A percentile compares a stretch with the other conserved stretches of the same genome.
These are phyloP conservation scores for Suillus americanus DNA, from an alignment of 768 basidiomycete species.

Conservation along the genomic window DNA sequence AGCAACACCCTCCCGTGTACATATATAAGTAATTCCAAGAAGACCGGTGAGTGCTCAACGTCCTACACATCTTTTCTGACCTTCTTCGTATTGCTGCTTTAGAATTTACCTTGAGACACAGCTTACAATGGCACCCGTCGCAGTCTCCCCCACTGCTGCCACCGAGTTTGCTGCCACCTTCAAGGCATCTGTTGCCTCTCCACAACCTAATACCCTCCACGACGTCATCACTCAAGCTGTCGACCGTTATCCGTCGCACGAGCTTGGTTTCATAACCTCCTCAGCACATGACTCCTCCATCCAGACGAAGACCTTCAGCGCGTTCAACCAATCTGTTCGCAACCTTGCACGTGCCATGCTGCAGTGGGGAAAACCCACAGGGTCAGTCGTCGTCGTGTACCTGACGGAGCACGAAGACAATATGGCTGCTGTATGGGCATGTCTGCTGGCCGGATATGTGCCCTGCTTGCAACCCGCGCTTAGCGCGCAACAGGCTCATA, in stretches of 20 bases:
- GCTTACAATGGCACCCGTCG: slow-evolving; percentile 17
- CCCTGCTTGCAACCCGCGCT: slow-evolving; percentile 33
- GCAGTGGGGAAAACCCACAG: slow-evolving; percentile 24
- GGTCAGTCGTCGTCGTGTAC: slow-evolving; percentile 27
- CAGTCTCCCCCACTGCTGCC: slow-evolving; percentile 11
- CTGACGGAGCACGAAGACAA: slow-evolving; percentile 35
- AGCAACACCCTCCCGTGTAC: neutral
- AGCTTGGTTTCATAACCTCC: slow-evolving; percentile 29
- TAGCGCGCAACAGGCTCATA: slow-evolving; percentile 32
- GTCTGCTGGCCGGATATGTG: slow-evolving; percentile 28
- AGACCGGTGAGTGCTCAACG: slow-evolving; percentile 4
- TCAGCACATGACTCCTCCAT: slow-evolving; percentile 30
- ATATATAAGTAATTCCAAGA: slow-evolving; percentile 20
- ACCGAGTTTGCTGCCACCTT: slow-evolving; percentile 8
- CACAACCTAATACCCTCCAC: slow-evolving; percentile 16
- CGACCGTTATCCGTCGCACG: slow-evolving; percentile 21
- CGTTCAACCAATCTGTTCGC: slow-evolving; percentile 17
- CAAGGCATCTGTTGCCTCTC: neutral
- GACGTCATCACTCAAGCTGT: slow-evolving; percentile 24
- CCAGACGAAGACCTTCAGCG: slow-evolving; percentile 22
- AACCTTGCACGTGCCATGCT: slow-evolving; percentile 23
- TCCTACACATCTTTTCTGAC: slow-evolving; percentile 1
- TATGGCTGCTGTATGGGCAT: slow-evolving; percentile 33
- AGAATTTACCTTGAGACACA: neutral
- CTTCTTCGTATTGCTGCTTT: neutral